Percentiles rank a stretch among this genome's conserved stretches.
Conservation (phyloP, 176 grass and related monocot species). For the Rhynchospora breviuscula region DNA sequence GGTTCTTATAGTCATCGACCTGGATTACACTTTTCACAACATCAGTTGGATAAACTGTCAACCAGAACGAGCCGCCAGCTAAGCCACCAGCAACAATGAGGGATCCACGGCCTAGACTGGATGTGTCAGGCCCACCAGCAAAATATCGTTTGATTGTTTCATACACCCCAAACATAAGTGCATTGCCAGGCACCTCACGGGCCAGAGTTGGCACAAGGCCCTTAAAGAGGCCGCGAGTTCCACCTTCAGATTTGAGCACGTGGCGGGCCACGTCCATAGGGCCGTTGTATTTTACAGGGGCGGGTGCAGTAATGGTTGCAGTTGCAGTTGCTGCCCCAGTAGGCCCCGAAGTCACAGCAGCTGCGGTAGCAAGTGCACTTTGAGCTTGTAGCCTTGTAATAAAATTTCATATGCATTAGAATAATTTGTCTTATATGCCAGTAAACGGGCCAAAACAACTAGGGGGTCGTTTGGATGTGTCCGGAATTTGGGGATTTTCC, state of each 20-base stretch:
- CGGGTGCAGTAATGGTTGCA: conserved; percentile 4
- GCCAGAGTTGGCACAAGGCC: conserved; percentile 56
- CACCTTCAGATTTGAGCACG: conserved; percentile 54
- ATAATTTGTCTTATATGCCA: not conserved
- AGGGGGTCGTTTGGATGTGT: no score
- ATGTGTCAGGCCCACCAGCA: conserved; percentile 54
- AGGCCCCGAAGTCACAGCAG: not conserved
- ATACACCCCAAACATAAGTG: conserved; percentile 73
- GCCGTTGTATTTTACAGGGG: conserved; percentile 54
- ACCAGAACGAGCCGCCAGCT: conserved; percentile 68
- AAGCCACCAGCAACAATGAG: conserved; percentile 58
- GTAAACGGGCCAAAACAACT: not conserved
- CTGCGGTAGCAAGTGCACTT: conserved; percentile 39
- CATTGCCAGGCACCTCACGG: conserved; percentile 76
- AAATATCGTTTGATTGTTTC: conserved; percentile 53
- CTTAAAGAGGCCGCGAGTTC: conserved; percentile 54
- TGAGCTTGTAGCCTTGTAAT: conserved; percentile 68
- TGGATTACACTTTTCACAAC: conserved; percentile 85
- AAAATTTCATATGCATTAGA: conserved; percentile 17
- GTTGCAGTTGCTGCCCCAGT: conserved; percentile 19
- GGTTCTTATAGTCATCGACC: conserved; percentile 84
- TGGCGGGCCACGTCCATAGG: conserved; percentile 75
- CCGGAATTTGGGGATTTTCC: no score
- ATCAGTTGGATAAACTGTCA: conserved; percentile 65
- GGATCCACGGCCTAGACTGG: conserved; percentile 46